phyloP scores from a whole-genome alignment of 768 basidiomycete species.

The Auricularia cornea region DNA sequence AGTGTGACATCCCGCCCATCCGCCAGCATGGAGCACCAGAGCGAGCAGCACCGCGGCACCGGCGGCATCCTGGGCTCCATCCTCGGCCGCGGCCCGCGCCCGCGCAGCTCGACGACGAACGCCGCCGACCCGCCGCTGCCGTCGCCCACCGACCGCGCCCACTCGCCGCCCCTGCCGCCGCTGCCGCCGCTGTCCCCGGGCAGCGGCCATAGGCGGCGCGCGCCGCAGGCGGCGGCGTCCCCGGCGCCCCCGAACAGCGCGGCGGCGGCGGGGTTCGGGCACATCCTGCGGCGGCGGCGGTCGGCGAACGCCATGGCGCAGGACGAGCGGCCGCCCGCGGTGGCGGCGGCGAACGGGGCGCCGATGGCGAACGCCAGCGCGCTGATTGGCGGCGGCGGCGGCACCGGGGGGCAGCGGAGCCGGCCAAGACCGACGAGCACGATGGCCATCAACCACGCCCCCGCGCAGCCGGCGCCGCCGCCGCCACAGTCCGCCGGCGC shows the following conservation, averaged over 20 bases:
- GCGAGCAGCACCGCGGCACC: neutral
- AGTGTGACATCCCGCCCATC: no score
- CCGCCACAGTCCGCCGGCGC: neutral
- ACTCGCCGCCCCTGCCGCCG: neutral
- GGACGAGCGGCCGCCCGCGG: constrained; percentile 2
- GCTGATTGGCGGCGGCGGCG: constrained; percentile 14
- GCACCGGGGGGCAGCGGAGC: constrained; percentile 13
- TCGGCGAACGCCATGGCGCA: constrained; percentile 26
- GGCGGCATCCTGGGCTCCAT: neutral
- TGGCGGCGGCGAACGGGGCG: constrained; percentile 16
- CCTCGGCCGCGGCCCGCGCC: neutral
- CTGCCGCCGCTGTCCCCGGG: neutral
- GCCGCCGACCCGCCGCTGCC: neutral
- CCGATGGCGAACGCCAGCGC: no score
- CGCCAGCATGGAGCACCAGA: neutral
- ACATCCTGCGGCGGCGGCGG: constrained; percentile 60
- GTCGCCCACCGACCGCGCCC: neutral
- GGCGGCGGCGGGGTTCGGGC: constrained; percentile 30
- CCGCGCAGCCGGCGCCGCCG: neutral
- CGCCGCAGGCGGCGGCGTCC: neutral
- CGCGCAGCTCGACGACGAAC: neutral
- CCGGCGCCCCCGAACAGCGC: neutral
- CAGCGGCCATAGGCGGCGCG: neutral
- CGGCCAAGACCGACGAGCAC: constrained; percentile 4
- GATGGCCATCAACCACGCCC: neutral